Evolutionary conservation across 768 basidiomycete genomes (phyloP), one percentile per base, ranked within the genome.

Genomic region (Trametes elegans): DNA sequence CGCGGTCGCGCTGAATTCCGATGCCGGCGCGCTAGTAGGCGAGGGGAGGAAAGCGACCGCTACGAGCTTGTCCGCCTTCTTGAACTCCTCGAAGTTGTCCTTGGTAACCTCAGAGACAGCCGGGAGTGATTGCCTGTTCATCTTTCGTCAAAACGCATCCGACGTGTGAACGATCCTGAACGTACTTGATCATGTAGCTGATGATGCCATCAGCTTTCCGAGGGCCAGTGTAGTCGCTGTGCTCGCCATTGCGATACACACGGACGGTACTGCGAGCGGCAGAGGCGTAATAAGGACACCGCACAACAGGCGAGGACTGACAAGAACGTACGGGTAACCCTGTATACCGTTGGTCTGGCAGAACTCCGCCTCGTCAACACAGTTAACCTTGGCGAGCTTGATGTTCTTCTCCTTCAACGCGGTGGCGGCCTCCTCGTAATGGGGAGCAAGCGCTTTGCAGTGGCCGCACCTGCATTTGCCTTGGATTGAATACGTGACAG

Each of bases 141-240:
- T 19, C n/a, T 56, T 6, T 24, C 23, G 44, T 41, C n/a, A 1
- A 64, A 55, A 62, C 53, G 41, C 7, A 48, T 23, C 54, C 35
- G 41, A 24, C 16, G 23, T 32, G 27, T 6, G 31, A 58, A 47
- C 13, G 41, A 23, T 14, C 13, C 3, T 5, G 23, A 23, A 73
- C 86, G 64, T 59, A 95, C 95, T 98, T 98, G 77, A 82, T 69
- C 96, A 98, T 98, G 77, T 97, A 97, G 71, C 85, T 85, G 68
- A 96, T 76, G 66, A 99, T 99, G 16, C 97, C 95, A 60, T 98
- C 97, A 9, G 93, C 88, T 71, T 97, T 92, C 47, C 97, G 80
- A 14, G 93, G 89, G 40, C 97, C 97, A 51, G 65, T 70, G 72
- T 98, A 99, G 21, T 98, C 94, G 1, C 78, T 70, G 19, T 86